Base-by-base conservation (phyloP, 2,329 filamentous ascomycete genomes). In the Trichoderma koningii region DNA sequence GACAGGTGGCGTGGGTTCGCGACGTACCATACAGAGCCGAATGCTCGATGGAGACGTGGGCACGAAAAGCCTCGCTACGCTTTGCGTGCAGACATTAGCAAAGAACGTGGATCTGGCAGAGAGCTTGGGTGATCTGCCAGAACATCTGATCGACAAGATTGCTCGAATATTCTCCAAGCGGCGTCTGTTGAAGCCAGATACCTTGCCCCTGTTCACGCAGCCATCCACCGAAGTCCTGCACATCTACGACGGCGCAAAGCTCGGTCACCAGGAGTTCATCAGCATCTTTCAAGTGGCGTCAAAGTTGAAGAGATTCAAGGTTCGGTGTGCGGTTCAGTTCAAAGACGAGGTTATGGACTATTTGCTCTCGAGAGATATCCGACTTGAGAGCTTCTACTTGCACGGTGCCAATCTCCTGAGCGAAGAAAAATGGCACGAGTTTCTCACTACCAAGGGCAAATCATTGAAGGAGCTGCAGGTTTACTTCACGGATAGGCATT, bases 251-350 rank as follows among this genome's bases (percentile, higher is more conserved):
- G 82, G 79, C 47, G 80, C 81, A 69, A 88, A 88, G 69, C 83
- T 98, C 12, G 84, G 85, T 55, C 84, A 86, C 2, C 86, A 93
- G 69, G 92, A 98, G 72, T 93, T 90, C 69, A 84, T 91, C 55
- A 85, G 88, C 68, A 91, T 97, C 48, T 93, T 97, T 68, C 89
- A 92, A 59, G 83, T 87, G 3, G 88, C 90, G 65, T 87, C 91
- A 0, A 82, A 82, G 6, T 79, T 97, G 62, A 86, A 86, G 70
- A 84, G 83, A 50, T 82, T 97, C 64, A 90, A 92, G 69, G 79
- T 96, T 12, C 87, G 90, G 55, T 94, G 93, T 71, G 92, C 89
- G n/a, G 91, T 95, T 56, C 93, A 97, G 73, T 89, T 97, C 81
- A 97, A 96, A 76, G 90, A 97, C 71, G 82, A 83, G 45, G 90